Evolutionary conservation across 1,284 basidiomycete genomes (phyloP), one percentile per base, ranked within the genome.

Genomic region (Retiboletus fuscus): DNA sequence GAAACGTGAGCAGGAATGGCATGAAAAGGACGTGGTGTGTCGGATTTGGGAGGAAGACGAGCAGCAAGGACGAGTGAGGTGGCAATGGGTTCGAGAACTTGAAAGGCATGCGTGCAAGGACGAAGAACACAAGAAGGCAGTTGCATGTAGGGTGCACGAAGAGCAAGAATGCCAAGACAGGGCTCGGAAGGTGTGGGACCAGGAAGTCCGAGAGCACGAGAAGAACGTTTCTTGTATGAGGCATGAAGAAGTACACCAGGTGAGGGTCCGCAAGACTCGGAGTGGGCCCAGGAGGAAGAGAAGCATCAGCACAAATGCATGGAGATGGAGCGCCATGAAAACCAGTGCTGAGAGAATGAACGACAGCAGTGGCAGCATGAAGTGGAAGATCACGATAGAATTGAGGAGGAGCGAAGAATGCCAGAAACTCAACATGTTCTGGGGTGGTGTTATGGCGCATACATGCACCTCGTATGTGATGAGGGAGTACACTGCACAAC

Each of bases 401-500:
- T 75, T 11, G 61, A 61, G 26, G 63, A 74, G 47, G 74, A 69
- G 26, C 75, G 69, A 78, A 30, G 75, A 71, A 43, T 77, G 76
- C 16, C 71, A 71, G 60, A 79, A 66, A 47, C 67, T 73, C 61
- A 68, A 78, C 60, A 75, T 78, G 75, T 78, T 78, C 49, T 79
- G 78, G 79, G 72, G 53, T 3, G 16, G 61, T 5, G 67, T 81
- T 1, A 58, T 69, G 22, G 49, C 64, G 18, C 80, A 72, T 39
- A 41, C 46, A 7, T 80, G 78, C 64, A 78, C 70, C 16, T 73
- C 72, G 0, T 81, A 74, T 46, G 77, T 68, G 0, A 79, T 79
- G 3, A 77, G 76, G 61, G 76, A 77, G 61, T 81, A 80, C 30
- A 71, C 72, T 11, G 80, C 80, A 0, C 61, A 65, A 7, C 73